These are phyloP conservation scores for Verbena officinalis DNA, from an alignment of 257 asterid genomes.

Conservation along the genomic window DNA sequence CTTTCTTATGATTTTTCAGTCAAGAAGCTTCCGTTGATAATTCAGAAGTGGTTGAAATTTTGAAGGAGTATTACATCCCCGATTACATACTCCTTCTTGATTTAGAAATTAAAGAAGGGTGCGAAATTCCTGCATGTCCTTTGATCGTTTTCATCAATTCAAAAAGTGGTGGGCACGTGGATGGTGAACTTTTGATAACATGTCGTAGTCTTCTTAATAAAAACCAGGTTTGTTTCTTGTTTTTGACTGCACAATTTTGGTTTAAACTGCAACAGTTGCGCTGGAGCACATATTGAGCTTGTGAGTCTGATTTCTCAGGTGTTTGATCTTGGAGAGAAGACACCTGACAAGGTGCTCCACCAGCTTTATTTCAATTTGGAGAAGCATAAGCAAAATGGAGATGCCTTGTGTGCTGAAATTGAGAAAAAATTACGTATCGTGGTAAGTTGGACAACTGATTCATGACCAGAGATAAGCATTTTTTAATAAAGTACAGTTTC, in stretches of 20 bases:
- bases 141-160: conserved; percentile 69
- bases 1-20: conserved; percentile 34
- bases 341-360: conserved; percentile 59
- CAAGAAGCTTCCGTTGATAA: conserved; percentile 36
- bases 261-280: conserved; percentile 20
- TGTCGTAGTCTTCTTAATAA: conserved; percentile 55
- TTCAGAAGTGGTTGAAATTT: conserved; percentile 40
- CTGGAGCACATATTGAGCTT: conserved; percentile 23
- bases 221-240: conserved; percentile 57
- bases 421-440: conserved; percentile 48
- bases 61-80: conserved; percentile 67
- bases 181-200: conserved; percentile 60
- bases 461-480: background rate
- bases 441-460: conserved; percentile 37
- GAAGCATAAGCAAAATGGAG: conserved; percentile 62
- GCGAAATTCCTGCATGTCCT: conserved; percentile 56
- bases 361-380: conserved; percentile 58
- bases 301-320: conserved; percentile 45
- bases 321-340: conserved; percentile 57
- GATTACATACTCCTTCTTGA: conserved; percentile 65
- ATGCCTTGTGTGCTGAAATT: conserved; percentile 46
- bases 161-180: conserved; percentile 80
- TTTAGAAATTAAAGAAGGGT: conserved; percentile 37
- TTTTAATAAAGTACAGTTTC: background rate
- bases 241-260: conserved; percentile 23